Evolutionary conservation across 148 eudicot species (phyloP).

Genomic region (Talinum fruticosum): DNA sequence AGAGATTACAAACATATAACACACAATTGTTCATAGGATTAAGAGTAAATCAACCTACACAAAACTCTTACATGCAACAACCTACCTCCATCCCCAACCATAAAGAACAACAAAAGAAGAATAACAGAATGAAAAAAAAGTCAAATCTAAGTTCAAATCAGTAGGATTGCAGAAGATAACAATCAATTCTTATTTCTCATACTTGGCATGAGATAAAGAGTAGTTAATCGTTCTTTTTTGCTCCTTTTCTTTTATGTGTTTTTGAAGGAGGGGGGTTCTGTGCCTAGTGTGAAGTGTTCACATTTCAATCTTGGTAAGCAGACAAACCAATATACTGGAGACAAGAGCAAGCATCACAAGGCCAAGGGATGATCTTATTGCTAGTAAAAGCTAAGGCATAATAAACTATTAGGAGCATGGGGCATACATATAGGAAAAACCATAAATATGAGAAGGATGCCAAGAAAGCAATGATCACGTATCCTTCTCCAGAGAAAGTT

Average conservation of each 20-base stretch:
- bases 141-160: too few species aligned
- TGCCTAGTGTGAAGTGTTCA: too few species aligned
- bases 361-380: background rate
- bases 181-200: too few species aligned
- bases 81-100: too few species aligned
- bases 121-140: too few species aligned
- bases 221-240: too few species aligned
- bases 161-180: too few species aligned
- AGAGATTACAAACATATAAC: background rate
- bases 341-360: background rate
- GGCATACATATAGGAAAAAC: conserved; percentile 66
- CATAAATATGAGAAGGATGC: conserved; percentile 59
- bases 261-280: too few species aligned
- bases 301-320: background rate
- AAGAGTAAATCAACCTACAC: background rate
- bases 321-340: background rate
- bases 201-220: too few species aligned
- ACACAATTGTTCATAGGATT: background rate
- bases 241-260: too few species aligned
- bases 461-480: conserved; percentile 75
- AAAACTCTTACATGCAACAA: background rate
- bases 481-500: conserved; percentile 59
- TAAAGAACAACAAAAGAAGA: too few species aligned
- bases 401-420: background rate
- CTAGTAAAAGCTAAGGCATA: background rate